Evolutionary conservation across 257 asterid species (phyloP), one percentile per base, ranked within the genome.

Genomic region (Forsythia viridissima): DNA sequence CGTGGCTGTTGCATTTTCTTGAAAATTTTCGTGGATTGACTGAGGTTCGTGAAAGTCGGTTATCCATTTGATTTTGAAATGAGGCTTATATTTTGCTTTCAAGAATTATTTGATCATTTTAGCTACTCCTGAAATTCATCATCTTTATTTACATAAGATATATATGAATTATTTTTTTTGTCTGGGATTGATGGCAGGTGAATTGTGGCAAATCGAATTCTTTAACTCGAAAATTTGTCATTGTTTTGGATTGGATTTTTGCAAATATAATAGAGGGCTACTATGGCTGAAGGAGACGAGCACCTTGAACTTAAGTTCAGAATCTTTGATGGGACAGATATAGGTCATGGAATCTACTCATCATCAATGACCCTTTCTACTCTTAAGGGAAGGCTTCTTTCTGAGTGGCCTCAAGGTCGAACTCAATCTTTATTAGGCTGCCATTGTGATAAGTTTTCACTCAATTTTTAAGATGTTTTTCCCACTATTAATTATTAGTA

Each of bases 321-420:
- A 81, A 86, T 91, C 75, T 91, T 79, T 59, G 96, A 91, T 76
- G 92, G 96, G 81, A 88, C 96, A 30, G 92, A 88, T 83, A 91
- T 89, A 76, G 85, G 91, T 44, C 91, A 89, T 55, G 85, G 85
- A 44, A 82, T 88, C 43, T 89, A 91, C 80, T 55, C 85, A 37
- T 79, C 88, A 9, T 89, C 92, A 42, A 83, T 83, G 68, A 78
- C 89, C 21, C 57, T 87, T 81, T 85, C 88, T 21, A 66, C 82
- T 51, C 90, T 89, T 72, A 89, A 87, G 76, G 90, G 88, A 75
- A 77, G 83, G 80, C 90, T 89, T 76, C 80, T 88, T 80, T 83
- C 90, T 36, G 86, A 88, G 80, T 89, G 93, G 93, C 94, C 91
- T 85, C 96, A 90, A 85, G 96, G 92, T 91, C 65, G 40, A 63